These are phyloP conservation scores for Lachnellula cervina DNA, from an alignment of 2,329 filamentous ascomycete species.

Conservation along the genomic window DNA sequence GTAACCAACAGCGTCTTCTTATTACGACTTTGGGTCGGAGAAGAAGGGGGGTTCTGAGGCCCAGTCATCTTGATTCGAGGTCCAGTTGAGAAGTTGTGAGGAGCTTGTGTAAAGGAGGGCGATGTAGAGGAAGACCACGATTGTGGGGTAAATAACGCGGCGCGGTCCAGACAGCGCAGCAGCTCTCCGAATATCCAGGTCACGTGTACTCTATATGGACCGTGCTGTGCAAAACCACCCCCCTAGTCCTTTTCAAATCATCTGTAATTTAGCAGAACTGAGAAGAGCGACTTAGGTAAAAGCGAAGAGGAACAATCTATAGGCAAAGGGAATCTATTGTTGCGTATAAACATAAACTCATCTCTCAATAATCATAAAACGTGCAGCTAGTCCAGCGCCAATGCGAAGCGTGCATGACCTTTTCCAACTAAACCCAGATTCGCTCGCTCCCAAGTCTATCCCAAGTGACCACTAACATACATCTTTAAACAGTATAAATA, in stretches of 20 bases:
- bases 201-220: neutral
- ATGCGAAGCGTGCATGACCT: neutral
- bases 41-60: slow-evolving; percentile 10
- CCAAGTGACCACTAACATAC: neutral
- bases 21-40: slow-evolving; percentile 16
- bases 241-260: no score
- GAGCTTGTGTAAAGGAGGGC: neutral
- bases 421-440: neutral
- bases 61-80: slow-evolving; percentile 13
- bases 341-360: neutral
- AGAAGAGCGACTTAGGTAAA: no score
- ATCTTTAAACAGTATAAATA: neutral
- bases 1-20: slow-evolving; percentile 19
- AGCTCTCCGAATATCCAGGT: neutral
- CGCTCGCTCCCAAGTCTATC: neutral
- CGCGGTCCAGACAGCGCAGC: neutral
- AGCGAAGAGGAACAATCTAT: no score
- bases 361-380: neutral
- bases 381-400: neutral
- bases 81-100: neutral
- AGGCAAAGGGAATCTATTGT: neutral
- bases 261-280: no score
- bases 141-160: slow-evolving; percentile 7
- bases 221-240: neutral
- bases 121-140: neutral